phyloP scores from a whole-genome alignment of 495 filamentous ascomycete genomes.

The Trichoderma gamsii region DNA sequence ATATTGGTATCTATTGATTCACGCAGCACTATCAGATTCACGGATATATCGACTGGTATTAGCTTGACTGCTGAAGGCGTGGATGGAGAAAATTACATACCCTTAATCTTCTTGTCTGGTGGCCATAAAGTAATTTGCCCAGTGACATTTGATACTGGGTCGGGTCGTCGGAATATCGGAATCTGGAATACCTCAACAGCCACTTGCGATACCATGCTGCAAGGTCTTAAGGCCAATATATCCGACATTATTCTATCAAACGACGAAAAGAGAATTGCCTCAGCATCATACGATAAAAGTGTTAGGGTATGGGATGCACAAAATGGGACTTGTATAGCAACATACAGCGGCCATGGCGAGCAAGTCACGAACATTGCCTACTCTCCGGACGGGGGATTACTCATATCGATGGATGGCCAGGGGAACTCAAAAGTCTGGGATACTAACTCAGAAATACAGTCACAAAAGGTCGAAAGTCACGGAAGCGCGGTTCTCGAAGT shows the following conservation, averaged over 20 bases:
- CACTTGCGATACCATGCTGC: neutral
- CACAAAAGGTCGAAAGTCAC: neutral
- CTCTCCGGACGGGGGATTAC: neutral
- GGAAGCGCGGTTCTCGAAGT: neutral
- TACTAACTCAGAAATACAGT: neutral
- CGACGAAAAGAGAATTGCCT: neutral
- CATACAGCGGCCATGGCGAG: neutral
- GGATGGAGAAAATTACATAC: neutral
- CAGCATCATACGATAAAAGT: neutral
- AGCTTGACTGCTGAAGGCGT: neutral
- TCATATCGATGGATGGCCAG: neutral
- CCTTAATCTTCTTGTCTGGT: neutral
- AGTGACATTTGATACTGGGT: too few relatives aligned
- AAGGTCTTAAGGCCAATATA: neutral
- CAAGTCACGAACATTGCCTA: neutral
- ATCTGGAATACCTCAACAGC: neutral
- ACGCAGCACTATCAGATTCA: neutral
- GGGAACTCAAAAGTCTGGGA: neutral
- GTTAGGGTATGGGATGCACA: neutral
- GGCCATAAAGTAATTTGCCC: neutral
- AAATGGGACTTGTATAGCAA: neutral
- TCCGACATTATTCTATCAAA: neutral
- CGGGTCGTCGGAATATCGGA: neutral
- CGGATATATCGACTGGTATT: neutral
- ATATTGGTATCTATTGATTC: neutral